phyloP scores from a whole-genome alignment of 345 rosid species.

The Lepidium didymum region DNA sequence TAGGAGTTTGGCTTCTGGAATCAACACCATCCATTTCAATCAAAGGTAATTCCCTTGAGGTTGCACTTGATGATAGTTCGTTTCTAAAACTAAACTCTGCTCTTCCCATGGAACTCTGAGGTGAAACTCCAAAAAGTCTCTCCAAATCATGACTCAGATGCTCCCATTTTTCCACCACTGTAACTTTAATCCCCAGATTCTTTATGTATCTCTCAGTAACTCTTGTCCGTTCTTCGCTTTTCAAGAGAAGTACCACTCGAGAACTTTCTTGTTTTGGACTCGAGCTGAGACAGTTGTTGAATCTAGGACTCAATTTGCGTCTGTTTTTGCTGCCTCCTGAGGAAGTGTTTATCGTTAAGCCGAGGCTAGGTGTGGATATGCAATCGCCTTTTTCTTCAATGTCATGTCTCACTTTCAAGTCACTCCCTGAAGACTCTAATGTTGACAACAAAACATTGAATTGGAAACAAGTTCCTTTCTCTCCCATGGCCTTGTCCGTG shows the following conservation, averaged over 20 bases:
- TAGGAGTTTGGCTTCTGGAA: conserved; percentile 19
- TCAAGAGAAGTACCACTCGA: conserved; percentile 48
- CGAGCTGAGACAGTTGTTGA: conserved; percentile 20
- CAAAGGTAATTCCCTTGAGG: conserved; percentile 41
- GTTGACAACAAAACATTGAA: conserved; percentile 44
- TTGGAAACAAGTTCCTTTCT: conserved; percentile 68
- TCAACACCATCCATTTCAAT: conserved; percentile 43
- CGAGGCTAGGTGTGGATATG: background rate
- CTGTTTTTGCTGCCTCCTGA: conserved; percentile 14
- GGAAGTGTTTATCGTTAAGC: conserved; percentile 16
- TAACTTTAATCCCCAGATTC: conserved; percentile 42
- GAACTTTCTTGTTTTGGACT: conserved; percentile 46
- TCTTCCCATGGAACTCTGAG: conserved; percentile 30
- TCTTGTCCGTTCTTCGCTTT: conserved; percentile 38
- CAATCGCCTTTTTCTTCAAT: conserved; percentile 17
- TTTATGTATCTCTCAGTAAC: conserved; percentile 42
- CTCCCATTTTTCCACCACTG: conserved; percentile 34
- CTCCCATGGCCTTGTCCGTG: conserved; percentile 41
- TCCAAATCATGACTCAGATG: conserved; percentile 24
- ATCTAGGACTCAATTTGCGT: conserved; percentile 31
- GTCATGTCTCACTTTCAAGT: conserved; percentile 8
- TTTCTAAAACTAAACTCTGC: background rate
- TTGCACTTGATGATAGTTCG: conserved; percentile 15
- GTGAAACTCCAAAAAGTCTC: conserved; percentile 27
- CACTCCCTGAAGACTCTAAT: conserved; percentile 1